Evolutionary conservation across 495 filamentous ascomycete genomes (phyloP), one percentile per base, ranked within the genome.

Genomic region (Ramalina intermedia): DNA sequence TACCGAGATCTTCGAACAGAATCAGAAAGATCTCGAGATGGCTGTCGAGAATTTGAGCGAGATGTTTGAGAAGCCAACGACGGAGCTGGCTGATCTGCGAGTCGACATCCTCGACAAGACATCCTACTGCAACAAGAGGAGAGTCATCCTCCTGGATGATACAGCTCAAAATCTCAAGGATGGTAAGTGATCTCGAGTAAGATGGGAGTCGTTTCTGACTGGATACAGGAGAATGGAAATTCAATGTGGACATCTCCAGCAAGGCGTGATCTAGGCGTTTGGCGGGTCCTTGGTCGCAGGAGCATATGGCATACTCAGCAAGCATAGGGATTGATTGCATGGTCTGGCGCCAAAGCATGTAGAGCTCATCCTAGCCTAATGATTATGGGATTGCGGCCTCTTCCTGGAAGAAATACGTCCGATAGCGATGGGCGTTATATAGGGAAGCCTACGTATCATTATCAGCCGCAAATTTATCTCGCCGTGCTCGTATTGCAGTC

Each of bases 81-180:
- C 79, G 7, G 89, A 96, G 53, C 72, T 98, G 5, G 74, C 84
- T 11, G 75, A 79, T 16, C 72, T 94, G 49, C 96, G 95, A 71
- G 87, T 93, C 16, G 91, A 95, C 50, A 96, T 98, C 63, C 81
- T 98, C 78, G 89, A 98, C 59, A 96, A 94, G 72, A 98, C 91
- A 17, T 71, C 86, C 0, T 98, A 96, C 60, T 96, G 94, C 69
- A 94, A 82, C 59, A 90, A 89, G 62, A 76, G 91, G 37, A 74
- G 93, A 47, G 73, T 95, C 37, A 95, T 96, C 45, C 65, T 98
- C 14, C 67, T 98, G 40, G 81, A 83, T 43, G 87, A 95, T 55
- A 96, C 91, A 14, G 93, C 91, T 2, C 81, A 89, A 49, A 91
- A 90, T 59, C 69, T 98, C 43, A 85, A 83, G 55, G 78, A 81